Conservation (phyloP, 257 asterid genomes). For the Cinchona pubescens region DNA sequence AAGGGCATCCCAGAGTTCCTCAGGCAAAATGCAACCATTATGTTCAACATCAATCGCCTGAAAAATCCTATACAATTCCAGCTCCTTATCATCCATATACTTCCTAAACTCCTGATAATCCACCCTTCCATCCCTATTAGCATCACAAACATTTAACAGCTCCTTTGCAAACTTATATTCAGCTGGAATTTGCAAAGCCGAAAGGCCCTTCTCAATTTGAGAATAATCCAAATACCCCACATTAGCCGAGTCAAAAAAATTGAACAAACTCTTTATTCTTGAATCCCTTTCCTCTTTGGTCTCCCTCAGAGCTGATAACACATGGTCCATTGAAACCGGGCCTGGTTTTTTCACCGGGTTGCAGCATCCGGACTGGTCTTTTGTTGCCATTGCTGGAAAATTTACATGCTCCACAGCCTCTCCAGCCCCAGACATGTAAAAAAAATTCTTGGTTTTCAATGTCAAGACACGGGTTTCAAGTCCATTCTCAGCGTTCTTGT, state of each 20-base stretch:
- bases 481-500: not conserved
- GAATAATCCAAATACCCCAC: conserved; percentile 70
- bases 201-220: conserved; percentile 76
- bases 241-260: conserved; percentile 68
- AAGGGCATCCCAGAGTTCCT: conserved; percentile 98
- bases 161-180: conserved; percentile 97
- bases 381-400: conserved; percentile 44
- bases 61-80: conserved; percentile 83
- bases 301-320: conserved; percentile 74
- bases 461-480: conserved; percentile 22
- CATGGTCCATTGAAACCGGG: conserved; percentile 84
- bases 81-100: conserved; percentile 98
- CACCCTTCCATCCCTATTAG: conserved; percentile 88
- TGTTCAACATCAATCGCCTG: conserved; percentile 97
- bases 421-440: conserved; percentile 49
- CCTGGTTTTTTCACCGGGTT: conserved; percentile 84
- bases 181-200: conserved; percentile 85
- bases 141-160: conserved; percentile 75
- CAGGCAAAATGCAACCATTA: conserved; percentile 91
- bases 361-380: conserved; percentile 59
- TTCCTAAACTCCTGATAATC: conserved; percentile 87
- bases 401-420: conserved; percentile 47
- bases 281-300: conserved; percentile 77
- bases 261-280: conserved; percentile 67
- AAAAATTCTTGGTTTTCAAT: conserved; percentile 8